A percentile compares a stretch with the other conserved stretches of the same genome.
These are phyloP conservation scores for Colletotrichum sp. DNA, from an alignment of 2,329 filamentous ascomycete genomes.

Conservation along the genomic window DNA sequence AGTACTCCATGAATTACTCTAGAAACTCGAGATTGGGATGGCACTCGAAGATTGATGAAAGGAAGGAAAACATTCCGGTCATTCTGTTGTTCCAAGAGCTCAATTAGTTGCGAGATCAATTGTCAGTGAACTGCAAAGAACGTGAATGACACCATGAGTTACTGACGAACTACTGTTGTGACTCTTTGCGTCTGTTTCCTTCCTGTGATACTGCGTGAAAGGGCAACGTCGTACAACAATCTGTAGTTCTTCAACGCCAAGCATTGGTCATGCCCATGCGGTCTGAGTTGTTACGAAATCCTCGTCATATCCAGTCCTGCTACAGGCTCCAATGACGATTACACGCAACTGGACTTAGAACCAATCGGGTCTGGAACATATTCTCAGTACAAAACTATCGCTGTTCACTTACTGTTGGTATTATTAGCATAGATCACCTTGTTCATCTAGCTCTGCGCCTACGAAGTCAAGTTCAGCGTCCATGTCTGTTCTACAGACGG, in stretches of 20 bases:
- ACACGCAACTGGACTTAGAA: background rate
- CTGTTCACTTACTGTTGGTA: accelerated
- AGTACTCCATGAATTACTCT: background rate
- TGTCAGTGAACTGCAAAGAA: background rate
- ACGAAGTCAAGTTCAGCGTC: background rate
- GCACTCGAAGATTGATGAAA: background rate
- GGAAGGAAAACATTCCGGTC: background rate
- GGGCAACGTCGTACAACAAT: background rate
- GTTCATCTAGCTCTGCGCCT: background rate
- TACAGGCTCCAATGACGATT: background rate
- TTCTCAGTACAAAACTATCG: background rate
- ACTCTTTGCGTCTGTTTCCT: background rate
- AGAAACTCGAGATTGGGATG: background rate
- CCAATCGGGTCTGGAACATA: background rate
- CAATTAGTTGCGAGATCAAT: background rate
- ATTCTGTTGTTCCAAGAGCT: background rate
- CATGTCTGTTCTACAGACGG: background rate
- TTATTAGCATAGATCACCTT: background rate
- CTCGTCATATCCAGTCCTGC: background rate
- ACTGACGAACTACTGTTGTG: background rate
- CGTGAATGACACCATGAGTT: background rate
- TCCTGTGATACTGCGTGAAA: background rate
- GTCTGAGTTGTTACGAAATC: background rate
- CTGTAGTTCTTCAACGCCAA: too few relatives aligned
- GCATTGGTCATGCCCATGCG: background rate